Evolutionary conservation across 768 basidiomycete genomes (phyloP), one percentile per base, ranked within the genome.

Genomic region (Trametes elegans): DNA sequence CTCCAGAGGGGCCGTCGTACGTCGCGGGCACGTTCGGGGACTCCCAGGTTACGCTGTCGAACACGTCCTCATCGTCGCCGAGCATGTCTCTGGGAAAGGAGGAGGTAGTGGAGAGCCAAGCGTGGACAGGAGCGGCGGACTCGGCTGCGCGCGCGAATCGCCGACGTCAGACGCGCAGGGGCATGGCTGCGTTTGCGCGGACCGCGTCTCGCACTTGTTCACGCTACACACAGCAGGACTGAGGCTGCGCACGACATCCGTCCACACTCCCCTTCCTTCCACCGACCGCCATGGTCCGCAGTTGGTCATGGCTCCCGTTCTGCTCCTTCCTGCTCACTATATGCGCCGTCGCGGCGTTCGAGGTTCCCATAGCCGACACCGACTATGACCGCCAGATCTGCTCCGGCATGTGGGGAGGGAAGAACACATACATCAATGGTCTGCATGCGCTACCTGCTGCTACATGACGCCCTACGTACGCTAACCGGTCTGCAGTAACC

Each of bases 11-110:
- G 61, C 71, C 70, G 42, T 80, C 77, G 60, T 85, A 63, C 13
- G 42, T 81, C 27, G 70, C 63, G 11, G 81, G 79, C 18, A 79
- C 74, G 18, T 82, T 75, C 40, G 88, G 83, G 10, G 88, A 85
- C 64, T 94, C 91, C 91, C 91, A 94, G 45, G 90, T 90, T 13
- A 94, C 88, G 64, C 87, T 90, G 75, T 93, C 91, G 70, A 93
- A 94, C 21, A 93, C 86, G 69, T 92, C 91, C 67, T 92, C 90
- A 58, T 90, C 88, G 74, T 88, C 88, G 70, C 84, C 86, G 65
- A 87, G 83, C 90, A 91, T 91, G 63, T 54, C 39, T 40, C 51
- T 13, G 53, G 19, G 41, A 23, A 35, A 11, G 41, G 14, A 18
- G 34, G 3, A 34, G 29, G 27, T n/a, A 24, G 36, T 7, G 14